Base-by-base conservation (phyloP, 768 basidiomycete species). In the Kwoniella newhampshirensis region DNA sequence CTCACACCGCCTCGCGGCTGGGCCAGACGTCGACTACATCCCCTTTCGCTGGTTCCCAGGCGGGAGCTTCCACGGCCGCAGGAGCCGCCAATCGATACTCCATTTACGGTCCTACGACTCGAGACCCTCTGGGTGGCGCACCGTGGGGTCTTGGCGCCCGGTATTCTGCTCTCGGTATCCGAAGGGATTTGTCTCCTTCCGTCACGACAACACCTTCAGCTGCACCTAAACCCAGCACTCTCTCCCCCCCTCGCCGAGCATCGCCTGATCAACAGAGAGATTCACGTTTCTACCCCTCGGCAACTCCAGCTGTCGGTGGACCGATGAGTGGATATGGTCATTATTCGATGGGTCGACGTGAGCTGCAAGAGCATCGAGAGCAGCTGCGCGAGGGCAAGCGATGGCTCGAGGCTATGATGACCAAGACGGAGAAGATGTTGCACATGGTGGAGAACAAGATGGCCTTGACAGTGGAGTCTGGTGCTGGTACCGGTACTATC, bases 281-380 rank as follows among this genome's bases (percentile, higher is more conserved):
- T 25, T 54, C 51, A 7, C 60, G 60, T 1, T 58, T 62, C 56
- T 62, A 62, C 23, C 55, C 61, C n/a, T 28, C 50, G 4, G 8
- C 40, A 5, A 51, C 37, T 13, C 15, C 36, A 13, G 37, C 27
- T 25, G n/a, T 54, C 2, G 53, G 43, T 20, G 51, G 48, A 37
- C 30, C 50, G 20, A 43, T 55, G 26, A 41, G 60, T 42, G 64
- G 58, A 4, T 62, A 67, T 27, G 53, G 64, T 30, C 70, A 68
- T 25, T 63, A 66, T 49, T 32, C 60, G 2, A 63, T 70, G 60
- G 67, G 64, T 46, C 62, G 69, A 6, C 66, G 70, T 7, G 75
- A 76, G 49, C 62, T 76, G 1, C 30, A 51, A 13, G 75, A 76
- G 41, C 75, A 76, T 42, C 69, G 73, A 8, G 75, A 76, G 43